Evolutionary conservation across 2,329 filamentous ascomycete genomes (phyloP).

Genomic region (Aureobasidium mangrovei): DNA sequence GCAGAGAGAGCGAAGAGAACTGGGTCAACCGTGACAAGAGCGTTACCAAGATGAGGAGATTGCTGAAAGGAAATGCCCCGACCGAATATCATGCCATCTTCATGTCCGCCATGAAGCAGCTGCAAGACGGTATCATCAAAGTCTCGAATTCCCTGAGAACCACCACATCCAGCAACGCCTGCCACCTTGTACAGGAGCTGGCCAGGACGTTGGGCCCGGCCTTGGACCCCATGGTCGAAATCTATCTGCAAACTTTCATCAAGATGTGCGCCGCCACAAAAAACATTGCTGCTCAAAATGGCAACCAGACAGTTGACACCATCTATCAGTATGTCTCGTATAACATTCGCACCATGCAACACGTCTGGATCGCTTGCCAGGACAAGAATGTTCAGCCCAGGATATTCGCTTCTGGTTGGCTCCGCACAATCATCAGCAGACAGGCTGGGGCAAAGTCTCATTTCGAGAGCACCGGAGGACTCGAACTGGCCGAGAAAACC

Average conservation of each 20-base stretch:
- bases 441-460: slow-evolving; percentile 70
- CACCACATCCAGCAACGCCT: slow-evolving; percentile 81
- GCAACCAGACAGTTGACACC: slow-evolving; percentile 69
- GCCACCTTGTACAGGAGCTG: slow-evolving; percentile 74
- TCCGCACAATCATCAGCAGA: slow-evolving; percentile 71
- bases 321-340: slow-evolving; percentile 76
- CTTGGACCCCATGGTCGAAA: slow-evolving; percentile 81
- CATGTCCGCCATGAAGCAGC: slow-evolving; percentile 57
- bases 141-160: slow-evolving; percentile 75
- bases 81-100: slow-evolving; percentile 67
- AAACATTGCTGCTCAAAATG: slow-evolving; percentile 80
- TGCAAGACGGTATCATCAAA: slow-evolving; percentile 85
- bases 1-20: slow-evolving; percentile 81
- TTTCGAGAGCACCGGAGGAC: slow-evolving; percentile 73
- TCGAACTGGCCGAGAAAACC: slow-evolving; percentile 78
- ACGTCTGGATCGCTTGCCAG: slow-evolving; percentile 70
- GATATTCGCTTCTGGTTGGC: slow-evolving; percentile 69
- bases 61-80: slow-evolving; percentile 76
- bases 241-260: slow-evolving; percentile 79
- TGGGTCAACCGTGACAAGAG: slow-evolving; percentile 82
- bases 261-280: slow-evolving; percentile 87
- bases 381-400: slow-evolving; percentile 92
- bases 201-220: slow-evolving; percentile 65
- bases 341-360: slow-evolving; percentile 71
- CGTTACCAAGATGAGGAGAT: slow-evolving; percentile 63